Base-by-base conservation (phyloP, 1,284 basidiomycete species). In the Papiliotrema flavescens region DNA sequence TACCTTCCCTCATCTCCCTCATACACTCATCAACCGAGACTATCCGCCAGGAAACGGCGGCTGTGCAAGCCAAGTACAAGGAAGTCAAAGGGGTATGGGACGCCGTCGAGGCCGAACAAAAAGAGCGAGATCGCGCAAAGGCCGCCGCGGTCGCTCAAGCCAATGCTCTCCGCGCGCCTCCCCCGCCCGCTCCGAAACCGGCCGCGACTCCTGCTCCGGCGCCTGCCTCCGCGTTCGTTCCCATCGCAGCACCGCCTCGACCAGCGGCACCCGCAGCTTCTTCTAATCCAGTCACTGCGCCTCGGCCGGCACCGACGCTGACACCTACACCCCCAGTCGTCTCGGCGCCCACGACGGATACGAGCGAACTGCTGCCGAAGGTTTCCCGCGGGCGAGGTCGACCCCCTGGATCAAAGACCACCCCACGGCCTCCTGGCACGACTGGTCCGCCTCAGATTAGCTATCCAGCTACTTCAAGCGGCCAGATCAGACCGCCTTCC, bases 1-100 rank as follows among this genome's bases (percentile, higher is more conserved):
- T 72, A 5, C 64, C 68, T 7, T 62, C 64, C 2, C 51, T 71
- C 15, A 70, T 74, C 47, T 53, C 49, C 2, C 49, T 72, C 40
- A 56, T 66, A 37, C 61, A 62, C 35, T 54, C 60, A 23, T 66
- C 67, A 4, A 66, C 64, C 8, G 35, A 53, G 2, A 47, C 53
- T 9, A 20, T 67, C 8, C 64, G 64, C 19, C 65, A 67, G 42
- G 67, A 73, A 40, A 28, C 71, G 34, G 54, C 59, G 19, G 42
- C 47, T 6, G 48, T 68, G 1, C 66, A 69, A 45, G 48, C 59
- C 3, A 54, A 51, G 6, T 57, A 40, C 15, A 46, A 23, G 34
- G 3, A 13, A 13, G 52, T 20, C 22, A 19, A 36, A 34, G 17
- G 5, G 23, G 24, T 41, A 20, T 43, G 37, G 9, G 46, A 46